Percentiles rank a stretch among this genome's conserved stretches.
Conservation (phyloP, 2,329 filamentous ascomycete genomes). For the Colletotrichum lini region DNA sequence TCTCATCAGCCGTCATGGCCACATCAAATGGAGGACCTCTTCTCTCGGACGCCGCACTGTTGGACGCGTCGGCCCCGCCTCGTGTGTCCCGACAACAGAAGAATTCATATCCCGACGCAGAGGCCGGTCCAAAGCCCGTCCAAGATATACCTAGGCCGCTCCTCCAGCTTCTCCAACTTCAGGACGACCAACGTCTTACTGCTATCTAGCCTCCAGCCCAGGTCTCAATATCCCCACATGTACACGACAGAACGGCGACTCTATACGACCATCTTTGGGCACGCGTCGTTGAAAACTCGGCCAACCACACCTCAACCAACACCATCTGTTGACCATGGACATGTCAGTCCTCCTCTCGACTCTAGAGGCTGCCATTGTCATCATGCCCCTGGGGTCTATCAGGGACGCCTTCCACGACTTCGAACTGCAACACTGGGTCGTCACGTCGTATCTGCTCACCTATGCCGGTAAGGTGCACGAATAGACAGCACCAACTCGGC, state of each 20-base stretch:
- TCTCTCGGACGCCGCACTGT: neutral
- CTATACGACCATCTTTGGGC: slow-evolving; percentile 22
- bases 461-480: slow-evolving; percentile 56
- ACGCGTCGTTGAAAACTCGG: neutral
- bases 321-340: neutral
- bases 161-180: neutral
- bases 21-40: neutral
- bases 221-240: neutral
- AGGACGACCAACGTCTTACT: neutral
- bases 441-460: slow-evolving; percentile 63
- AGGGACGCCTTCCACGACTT: slow-evolving; percentile 55
- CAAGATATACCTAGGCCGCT: neutral
- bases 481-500: neutral
- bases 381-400: slow-evolving; percentile 63
- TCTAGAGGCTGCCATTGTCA: slow-evolving; percentile 64
- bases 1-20: neutral
- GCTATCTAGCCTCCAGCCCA: neutral
- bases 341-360: slow-evolving; percentile 58
- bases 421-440: slow-evolving; percentile 57
- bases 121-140: slow-evolving; percentile 16
- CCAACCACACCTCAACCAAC: neutral
- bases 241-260: slow-evolving; percentile 28
- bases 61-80: neutral
- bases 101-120: slow-evolving; percentile 22
- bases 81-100: neutral